phyloP scores from a whole-genome alignment of 768 basidiomycete species.

The Naganishia randhawae region DNA sequence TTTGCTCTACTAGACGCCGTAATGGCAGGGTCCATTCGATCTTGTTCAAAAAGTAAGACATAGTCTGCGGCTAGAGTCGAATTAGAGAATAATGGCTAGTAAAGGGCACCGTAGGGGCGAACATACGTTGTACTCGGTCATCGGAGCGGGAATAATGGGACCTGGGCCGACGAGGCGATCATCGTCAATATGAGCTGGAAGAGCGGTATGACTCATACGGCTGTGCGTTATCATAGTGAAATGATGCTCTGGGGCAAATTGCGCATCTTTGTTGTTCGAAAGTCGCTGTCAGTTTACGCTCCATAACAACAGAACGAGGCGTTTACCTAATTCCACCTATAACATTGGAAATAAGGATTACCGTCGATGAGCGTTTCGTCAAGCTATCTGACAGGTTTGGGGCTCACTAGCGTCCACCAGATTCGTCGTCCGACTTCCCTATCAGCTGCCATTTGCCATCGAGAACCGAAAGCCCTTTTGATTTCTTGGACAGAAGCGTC shows the following conservation, averaged over 20 bases:
- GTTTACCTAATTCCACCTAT: not conserved
- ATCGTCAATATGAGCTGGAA: slow-evolving; percentile 10
- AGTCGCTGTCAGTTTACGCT: not conserved
- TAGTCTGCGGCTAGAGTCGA: not conserved
- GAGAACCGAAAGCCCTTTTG: not conserved
- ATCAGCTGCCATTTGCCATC: slow-evolving; percentile 2
- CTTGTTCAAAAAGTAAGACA: not conserved
- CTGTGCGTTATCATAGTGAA: not conserved
- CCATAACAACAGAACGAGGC: not conserved
- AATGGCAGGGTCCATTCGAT: not conserved
- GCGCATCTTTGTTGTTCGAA: not conserved
- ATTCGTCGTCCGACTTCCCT: slow-evolving; percentile 8
- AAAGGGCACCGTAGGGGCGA: not conserved
- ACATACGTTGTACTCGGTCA: slow-evolving; percentile 11
- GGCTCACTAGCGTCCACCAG: slow-evolving; percentile 8
- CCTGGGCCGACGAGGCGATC: slow-evolving; percentile 3
- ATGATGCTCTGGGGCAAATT: slow-evolving; percentile 11
- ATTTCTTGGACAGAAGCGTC: not conserved
- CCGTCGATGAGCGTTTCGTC: not conserved
- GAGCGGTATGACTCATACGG: not conserved
- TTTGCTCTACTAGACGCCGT: not conserved
- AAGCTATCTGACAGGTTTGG: not conserved
- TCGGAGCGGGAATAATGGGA: slow-evolving; percentile 12
- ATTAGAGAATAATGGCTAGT: not conserved
- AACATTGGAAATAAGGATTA: not conserved